A percentile compares a stretch with the other conserved stretches of the same genome.
phyloP scores from a whole-genome alignment of 306 rosid genomes.

The Acacia crassicarpa region DNA sequence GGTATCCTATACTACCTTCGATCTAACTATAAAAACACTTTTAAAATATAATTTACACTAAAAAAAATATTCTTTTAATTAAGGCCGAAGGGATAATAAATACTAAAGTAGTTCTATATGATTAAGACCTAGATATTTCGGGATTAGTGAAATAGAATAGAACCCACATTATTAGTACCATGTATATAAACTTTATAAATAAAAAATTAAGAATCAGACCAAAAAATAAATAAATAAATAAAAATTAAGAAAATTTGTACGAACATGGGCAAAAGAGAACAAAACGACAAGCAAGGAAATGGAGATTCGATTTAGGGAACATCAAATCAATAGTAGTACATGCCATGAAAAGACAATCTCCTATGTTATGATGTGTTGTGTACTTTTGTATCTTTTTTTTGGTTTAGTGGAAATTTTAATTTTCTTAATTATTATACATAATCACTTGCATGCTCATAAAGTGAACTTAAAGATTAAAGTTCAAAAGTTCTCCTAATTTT shows the following conservation, averaged over 20 bases:
- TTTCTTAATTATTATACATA: conserved; percentile 10
- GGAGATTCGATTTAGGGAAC: background rate
- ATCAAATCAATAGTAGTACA: background rate
- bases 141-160: background rate
- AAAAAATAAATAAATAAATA: too few relatives aligned
- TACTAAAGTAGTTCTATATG: too few relatives aligned
- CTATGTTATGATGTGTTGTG: background rate
- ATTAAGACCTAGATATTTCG: background rate
- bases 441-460: background rate
- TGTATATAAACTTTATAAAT: background rate
- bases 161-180: background rate
- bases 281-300: background rate
- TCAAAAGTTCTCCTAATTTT: background rate
- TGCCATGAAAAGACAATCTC: conserved; percentile 27
- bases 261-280: background rate
- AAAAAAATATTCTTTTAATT: too few relatives aligned
- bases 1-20: too few relatives aligned
- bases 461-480: background rate
- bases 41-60: too few relatives aligned
- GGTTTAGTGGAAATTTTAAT: background rate
- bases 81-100: too few relatives aligned
- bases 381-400: conserved; percentile 12
- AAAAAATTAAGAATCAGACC: background rate
- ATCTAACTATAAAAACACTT: too few relatives aligned
- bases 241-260: background rate